A percentile compares a stretch with the other conserved stretches of the same genome.
Conservation (phyloP, 225 moss, liverwort and hornwort species). For the Rhytidiadelphus loreus region DNA sequence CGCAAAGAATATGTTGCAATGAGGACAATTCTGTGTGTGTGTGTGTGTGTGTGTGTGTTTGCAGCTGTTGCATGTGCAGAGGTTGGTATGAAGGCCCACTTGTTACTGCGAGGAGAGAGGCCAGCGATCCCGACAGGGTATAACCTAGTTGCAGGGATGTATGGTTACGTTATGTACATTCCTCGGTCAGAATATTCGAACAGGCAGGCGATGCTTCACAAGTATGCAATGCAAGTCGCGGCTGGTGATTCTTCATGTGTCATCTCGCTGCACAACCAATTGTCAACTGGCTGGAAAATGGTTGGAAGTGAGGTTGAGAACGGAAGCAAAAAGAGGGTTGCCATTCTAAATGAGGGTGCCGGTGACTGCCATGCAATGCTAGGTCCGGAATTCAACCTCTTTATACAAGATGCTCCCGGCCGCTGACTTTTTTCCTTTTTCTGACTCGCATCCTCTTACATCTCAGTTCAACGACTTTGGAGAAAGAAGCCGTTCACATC, state of each 20-base stretch:
- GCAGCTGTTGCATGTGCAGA: constrained; percentile 86
- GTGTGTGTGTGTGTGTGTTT: not conserved
- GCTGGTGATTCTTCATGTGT: constrained; percentile 36
- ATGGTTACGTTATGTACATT: constrained; percentile 56
- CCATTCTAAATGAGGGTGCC: constrained; percentile 83
- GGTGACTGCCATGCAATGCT: constrained; percentile 67
- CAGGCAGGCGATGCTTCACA: constrained; percentile 52
- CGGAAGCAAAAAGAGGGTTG: constrained; percentile 30
- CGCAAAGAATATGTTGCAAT: not conserved
- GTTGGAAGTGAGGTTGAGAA: not conserved
- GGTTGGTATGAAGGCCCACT: constrained; percentile 66
- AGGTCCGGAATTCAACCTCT: constrained; percentile 25
- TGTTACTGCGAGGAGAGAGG: constrained; percentile 80
- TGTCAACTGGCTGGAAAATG: not conserved
- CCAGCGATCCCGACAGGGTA: constrained; percentile 76
- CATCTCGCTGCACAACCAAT: constrained; percentile 10
- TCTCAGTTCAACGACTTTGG: not conserved
- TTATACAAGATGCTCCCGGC: not conserved
- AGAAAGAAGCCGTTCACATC: not conserved
- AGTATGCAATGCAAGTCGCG: constrained; percentile 41
- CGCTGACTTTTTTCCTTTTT: not conserved
- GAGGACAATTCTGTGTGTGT: not conserved
- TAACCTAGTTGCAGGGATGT: constrained; percentile 78
- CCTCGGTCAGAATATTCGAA: constrained; percentile 72
- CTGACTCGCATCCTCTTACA: not conserved